A percentile compares a stretch with the other conserved stretches of the same genome.
Evolutionary conservation across 441 rosid genomes (phyloP).

Genomic region (Bocquillonia castaneifolia): DNA sequence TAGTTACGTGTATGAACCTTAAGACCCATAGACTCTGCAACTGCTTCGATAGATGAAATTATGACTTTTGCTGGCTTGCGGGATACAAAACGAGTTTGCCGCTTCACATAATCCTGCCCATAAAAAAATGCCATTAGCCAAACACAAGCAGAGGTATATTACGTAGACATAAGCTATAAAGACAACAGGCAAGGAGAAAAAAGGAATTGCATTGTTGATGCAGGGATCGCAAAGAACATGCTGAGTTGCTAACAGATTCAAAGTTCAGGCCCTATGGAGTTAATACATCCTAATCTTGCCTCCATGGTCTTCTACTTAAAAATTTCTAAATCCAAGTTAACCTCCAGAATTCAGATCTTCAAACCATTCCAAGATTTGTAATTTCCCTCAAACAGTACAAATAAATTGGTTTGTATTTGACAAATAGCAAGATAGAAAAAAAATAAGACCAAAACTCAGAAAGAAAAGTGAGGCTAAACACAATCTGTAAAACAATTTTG

Average conservation of each 20-base stretch:
- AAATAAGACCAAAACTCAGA: too few relatives aligned
- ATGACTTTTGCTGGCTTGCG: slow-evolving; percentile 58
- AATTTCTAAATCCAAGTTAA: neutral
- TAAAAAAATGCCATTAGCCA: slow-evolving; percentile 7
- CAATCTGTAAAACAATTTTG: too few relatives aligned
- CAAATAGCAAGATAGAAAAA: too few relatives aligned
- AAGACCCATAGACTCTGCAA: slow-evolving; percentile 58
- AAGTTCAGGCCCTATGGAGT: neutral
- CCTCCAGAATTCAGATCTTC: neutral
- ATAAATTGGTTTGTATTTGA: neutral
- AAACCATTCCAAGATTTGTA: neutral
- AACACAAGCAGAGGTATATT: neutral
- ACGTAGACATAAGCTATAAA: slow-evolving; percentile 2
- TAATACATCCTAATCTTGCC: too few relatives aligned
- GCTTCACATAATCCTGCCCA: slow-evolving; percentile 68
- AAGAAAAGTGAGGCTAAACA: too few relatives aligned
- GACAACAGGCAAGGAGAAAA: neutral
- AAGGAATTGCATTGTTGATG: neutral
- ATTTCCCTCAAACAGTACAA: neutral
- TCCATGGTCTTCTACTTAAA: too few relatives aligned
- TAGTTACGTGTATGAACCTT: slow-evolving; percentile 63
- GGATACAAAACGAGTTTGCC: slow-evolving; percentile 90
- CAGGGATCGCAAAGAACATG: neutral
- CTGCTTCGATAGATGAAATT: slow-evolving; percentile 61
- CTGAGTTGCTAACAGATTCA: slow-evolving; percentile 5